phyloP scores from a whole-genome alignment of 306 rosid species.

The Aeschynomene evenia region DNA sequence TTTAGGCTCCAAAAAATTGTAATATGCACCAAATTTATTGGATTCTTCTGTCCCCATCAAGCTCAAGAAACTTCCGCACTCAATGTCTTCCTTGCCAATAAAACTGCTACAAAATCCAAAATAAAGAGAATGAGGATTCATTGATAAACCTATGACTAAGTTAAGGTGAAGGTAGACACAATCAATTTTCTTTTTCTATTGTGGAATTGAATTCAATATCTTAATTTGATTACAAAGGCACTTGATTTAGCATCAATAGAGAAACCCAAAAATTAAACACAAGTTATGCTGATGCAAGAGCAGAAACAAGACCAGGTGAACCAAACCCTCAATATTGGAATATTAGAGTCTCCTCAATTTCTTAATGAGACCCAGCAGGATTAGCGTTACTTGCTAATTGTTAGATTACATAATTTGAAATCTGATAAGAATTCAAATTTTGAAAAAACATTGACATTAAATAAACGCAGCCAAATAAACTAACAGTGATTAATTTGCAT shows the following conservation, averaged over 20 bases:
- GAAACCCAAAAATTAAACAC: no score
- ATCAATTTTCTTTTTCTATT: neutral
- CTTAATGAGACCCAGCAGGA: neutral
- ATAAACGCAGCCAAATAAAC: neutral
- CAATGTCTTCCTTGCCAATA: constrained; percentile 13
- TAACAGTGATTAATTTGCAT: neutral
- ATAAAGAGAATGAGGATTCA: constrained; percentile 4
- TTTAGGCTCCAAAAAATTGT: constrained; percentile 29
- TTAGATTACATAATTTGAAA: neutral
- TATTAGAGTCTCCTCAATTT: constrained; percentile 9
- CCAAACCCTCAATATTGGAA: no score
- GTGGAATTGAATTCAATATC: no score
- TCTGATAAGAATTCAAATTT: neutral
- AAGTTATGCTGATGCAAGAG: no score
- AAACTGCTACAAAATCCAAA: constrained; percentile 13
- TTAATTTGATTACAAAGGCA: no score
- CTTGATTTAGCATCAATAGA: no score
- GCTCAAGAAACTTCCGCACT: constrained; percentile 11
- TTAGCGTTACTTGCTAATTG: neutral
- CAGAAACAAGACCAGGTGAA: no score
- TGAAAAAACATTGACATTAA: constrained; percentile 14
- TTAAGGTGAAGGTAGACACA: neutral
- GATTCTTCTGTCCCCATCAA: constrained; percentile 39
- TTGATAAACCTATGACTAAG: neutral
- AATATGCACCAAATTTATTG: constrained; percentile 20